phyloP scores from a whole-genome alignment of 768 basidiomycete genomes.

The Hortiboletus flavorubellus region DNA sequence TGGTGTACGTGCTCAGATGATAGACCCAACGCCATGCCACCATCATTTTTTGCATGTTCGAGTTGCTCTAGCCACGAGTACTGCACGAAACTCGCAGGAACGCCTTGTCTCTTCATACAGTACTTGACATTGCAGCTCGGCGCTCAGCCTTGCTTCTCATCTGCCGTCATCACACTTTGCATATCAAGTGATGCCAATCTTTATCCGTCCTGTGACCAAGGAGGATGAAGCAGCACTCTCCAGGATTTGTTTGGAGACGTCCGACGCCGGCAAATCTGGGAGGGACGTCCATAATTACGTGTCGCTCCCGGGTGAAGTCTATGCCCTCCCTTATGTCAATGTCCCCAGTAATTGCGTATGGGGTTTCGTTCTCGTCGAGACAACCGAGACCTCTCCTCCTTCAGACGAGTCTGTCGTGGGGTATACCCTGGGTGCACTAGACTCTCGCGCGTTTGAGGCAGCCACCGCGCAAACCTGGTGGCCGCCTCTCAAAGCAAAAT shows the following conservation, averaged over 20 bases:
- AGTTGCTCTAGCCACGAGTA: background rate
- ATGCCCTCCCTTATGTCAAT: slow-evolving; percentile 72
- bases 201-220: slow-evolving; percentile 54
- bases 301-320: slow-evolving; percentile 69
- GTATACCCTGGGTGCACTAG: slow-evolving; percentile 64
- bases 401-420: slow-evolving; percentile 54
- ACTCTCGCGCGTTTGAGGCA: slow-evolving; percentile 63
- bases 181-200: slow-evolving; percentile 32
- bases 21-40: background rate
- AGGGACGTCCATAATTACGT: slow-evolving; percentile 55
- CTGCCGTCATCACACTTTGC: background rate
- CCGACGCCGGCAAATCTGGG: slow-evolving; percentile 65
- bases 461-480: slow-evolving; percentile 60
- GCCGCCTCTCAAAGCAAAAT: slow-evolving; percentile 56
- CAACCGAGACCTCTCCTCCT: slow-evolving; percentile 16
- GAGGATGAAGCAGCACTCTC: slow-evolving; percentile 58
- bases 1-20: slow-evolving; percentile 13
- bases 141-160: background rate
- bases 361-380: slow-evolving; percentile 71
- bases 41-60: background rate
- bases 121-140: background rate
- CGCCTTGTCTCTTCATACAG: background rate
- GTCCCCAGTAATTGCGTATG: slow-evolving; percentile 52
- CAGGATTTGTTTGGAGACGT: slow-evolving; percentile 72
- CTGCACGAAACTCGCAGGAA: background rate